Conservation (phyloP, 352 stramenopile genomes). For the Phytopythium delawarense region DNA sequence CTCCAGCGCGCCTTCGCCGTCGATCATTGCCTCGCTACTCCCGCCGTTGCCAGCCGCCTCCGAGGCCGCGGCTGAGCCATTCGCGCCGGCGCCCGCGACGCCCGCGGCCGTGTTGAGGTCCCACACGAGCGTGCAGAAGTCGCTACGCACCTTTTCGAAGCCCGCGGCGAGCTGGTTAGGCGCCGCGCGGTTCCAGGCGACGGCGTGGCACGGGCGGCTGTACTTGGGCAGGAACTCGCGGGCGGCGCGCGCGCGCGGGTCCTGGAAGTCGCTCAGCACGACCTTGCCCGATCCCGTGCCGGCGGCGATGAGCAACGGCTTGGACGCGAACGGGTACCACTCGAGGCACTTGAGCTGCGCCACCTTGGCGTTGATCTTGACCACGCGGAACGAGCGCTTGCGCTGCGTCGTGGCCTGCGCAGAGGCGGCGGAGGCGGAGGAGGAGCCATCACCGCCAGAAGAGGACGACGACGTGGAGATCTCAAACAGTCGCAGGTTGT, state of each 20-base stretch:
- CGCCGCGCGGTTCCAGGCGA: slow-evolving; percentile 76
- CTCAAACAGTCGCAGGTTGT: slow-evolving; percentile 85
- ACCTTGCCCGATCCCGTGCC: slow-evolving; percentile 77
- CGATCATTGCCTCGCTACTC: slow-evolving; percentile 24
- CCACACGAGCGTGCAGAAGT: slow-evolving; percentile 85
- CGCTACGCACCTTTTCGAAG: slow-evolving; percentile 85
- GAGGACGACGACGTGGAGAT: slow-evolving; percentile 25
- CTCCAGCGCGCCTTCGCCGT: slow-evolving; percentile 23
- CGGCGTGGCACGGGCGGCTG: slow-evolving; percentile 74
- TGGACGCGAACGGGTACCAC: slow-evolving; percentile 75
- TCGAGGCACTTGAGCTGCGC: slow-evolving; percentile 81
- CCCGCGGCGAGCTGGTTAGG: slow-evolving; percentile 75
- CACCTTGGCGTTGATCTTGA: slow-evolving; percentile 77
- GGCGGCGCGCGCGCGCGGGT: slow-evolving; percentile 51
- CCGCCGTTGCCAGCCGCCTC: slow-evolving; percentile 7
- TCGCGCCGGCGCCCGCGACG: neutral
- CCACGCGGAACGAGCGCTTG: slow-evolving; percentile 77
- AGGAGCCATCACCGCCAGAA: neutral
- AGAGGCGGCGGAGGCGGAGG: slow-evolving; percentile 6
- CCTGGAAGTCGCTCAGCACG: slow-evolving; percentile 78
- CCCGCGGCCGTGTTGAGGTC: slow-evolving; percentile 56
- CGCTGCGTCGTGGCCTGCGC: slow-evolving; percentile 54
- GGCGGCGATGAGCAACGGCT: slow-evolving; percentile 70
- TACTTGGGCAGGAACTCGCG: slow-evolving; percentile 82
- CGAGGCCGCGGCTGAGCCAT: neutral